phyloP scores from a whole-genome alignment of 2,329 filamentous ascomycete genomes.

The Alternaria solani region DNA sequence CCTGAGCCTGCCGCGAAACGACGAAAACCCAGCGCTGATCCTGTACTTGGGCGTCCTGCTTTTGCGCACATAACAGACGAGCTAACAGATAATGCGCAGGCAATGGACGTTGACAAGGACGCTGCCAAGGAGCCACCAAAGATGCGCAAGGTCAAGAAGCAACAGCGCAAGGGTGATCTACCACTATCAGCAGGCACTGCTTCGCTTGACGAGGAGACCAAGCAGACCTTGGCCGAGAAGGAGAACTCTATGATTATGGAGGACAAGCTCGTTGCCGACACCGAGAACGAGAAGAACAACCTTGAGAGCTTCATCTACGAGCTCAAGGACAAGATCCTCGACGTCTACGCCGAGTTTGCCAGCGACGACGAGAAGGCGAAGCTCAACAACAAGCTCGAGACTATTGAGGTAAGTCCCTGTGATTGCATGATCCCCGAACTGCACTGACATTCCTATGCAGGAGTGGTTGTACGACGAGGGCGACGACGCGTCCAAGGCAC shows the following conservation, averaged over 20 bases:
- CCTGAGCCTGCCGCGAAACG: constrained; percentile 44
- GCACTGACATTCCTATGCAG: constrained; percentile 59
- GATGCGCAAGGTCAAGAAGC: constrained; percentile 99
- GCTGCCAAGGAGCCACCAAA: constrained; percentile 65
- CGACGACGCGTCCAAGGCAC: constrained; percentile 90
- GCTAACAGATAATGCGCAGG: constrained; percentile 45
- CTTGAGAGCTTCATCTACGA: constrained; percentile 98
- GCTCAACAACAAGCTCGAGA: constrained; percentile 82
- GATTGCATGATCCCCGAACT: too few relatives aligned
- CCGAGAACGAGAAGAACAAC: constrained; percentile 99
- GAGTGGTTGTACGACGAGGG: constrained; percentile 99
- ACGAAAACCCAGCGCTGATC: constrained; percentile 35
- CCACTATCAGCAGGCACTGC: constrained; percentile 85
- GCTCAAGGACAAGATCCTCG: constrained; percentile 92
- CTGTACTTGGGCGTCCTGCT: constrained; percentile 39
- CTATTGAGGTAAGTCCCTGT: constrained; percentile 75
- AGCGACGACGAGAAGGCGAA: constrained; percentile 92
- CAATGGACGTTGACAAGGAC: constrained; percentile 52
- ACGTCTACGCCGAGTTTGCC: constrained; percentile 86
- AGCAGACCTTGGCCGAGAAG: constrained; percentile 76
- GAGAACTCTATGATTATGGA: constrained; percentile 94
- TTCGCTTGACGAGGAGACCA: constrained; percentile 74
- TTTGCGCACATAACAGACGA: constrained; percentile 28
- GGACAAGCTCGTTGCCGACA: constrained; percentile 97
- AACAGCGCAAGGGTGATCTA: constrained; percentile 95